Evolutionary conservation across 306 rosid genomes (phyloP).

Genomic region (Vigna trinervia): DNA sequence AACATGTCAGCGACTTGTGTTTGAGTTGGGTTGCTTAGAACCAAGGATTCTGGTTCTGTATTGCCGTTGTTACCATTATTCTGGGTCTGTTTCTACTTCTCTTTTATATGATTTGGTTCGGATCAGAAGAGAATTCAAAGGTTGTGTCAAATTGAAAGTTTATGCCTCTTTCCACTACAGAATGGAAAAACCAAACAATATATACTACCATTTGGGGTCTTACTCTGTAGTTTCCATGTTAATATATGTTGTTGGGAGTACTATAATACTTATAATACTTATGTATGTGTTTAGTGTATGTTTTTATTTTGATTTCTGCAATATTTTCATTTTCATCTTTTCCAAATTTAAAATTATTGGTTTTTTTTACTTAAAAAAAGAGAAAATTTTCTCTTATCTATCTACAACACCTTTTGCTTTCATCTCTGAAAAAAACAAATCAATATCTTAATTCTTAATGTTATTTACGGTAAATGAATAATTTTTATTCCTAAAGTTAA

Average conservation of each 20-base stretch:
- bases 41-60: slow-evolving; percentile 52
- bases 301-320: not conserved
- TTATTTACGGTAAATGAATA: not conserved
- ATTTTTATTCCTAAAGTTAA: too few species aligned
- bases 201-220: not conserved
- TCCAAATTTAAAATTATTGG: too few species aligned
- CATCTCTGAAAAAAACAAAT: not conserved
- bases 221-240: not conserved
- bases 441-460: not conserved
- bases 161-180: slow-evolving; percentile 43
- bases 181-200: not conserved
- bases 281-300: too few species aligned
- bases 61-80: slow-evolving; percentile 44
- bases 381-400: too few species aligned
- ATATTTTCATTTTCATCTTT: not conserved
- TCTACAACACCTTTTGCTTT: not conserved
- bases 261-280: not conserved
- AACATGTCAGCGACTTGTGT: slow-evolving; percentile 79
- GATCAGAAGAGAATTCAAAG: not conserved
- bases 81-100: slow-evolving; percentile 25
- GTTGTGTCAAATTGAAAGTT: slow-evolving; percentile 61
- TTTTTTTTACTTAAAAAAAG: too few species aligned
- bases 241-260: not conserved
- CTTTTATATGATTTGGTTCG: slow-evolving; percentile 10
- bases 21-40: slow-evolving; percentile 67